Percentiles rank a stretch among this genome's conserved stretches.
Evolutionary conservation across 345 rosid species (phyloP).

Genomic region (Ceriops zippeliana): DNA sequence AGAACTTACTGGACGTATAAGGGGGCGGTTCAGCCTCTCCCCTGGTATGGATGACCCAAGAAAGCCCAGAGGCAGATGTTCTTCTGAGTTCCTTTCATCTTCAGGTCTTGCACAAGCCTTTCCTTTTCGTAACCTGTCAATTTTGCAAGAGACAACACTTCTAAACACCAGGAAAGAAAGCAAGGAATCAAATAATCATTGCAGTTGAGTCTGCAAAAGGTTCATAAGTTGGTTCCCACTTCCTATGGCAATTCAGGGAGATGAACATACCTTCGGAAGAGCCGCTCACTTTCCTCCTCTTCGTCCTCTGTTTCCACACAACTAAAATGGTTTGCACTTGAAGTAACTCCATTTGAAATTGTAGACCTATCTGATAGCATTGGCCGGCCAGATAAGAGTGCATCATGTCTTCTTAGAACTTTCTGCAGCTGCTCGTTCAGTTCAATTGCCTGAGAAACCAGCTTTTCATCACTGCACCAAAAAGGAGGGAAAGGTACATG

Average conservation of each 20-base stretch:
- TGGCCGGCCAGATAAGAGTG: conserved; percentile 49
- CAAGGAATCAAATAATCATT: not conserved
- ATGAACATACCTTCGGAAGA: conserved; percentile 66
- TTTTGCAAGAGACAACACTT: conserved; percentile 16
- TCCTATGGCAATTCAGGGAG: not conserved
- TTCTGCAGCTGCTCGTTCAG: conserved; percentile 90
- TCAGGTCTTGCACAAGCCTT: conserved; percentile 82
- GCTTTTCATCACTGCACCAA: conserved; percentile 67
- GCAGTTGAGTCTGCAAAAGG: not conserved
- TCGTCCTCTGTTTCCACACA: conserved; percentile 53
- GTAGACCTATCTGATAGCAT: conserved; percentile 16
- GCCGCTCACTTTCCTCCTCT: conserved; percentile 82
- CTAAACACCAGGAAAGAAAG: conserved; percentile 1
- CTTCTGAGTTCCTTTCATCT: conserved; percentile 52
- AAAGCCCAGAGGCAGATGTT: conserved; percentile 39
- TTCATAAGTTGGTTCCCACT: not conserved
- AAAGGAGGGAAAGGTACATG: conserved; percentile 1
- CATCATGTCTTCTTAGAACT: conserved; percentile 73
- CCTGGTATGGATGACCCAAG: conserved; percentile 46
- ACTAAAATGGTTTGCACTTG: conserved; percentile 38
- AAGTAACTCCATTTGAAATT: conserved; percentile 10
- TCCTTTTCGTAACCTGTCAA: conserved; percentile 72
- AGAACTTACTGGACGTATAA: conserved; percentile 55
- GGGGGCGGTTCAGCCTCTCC: conserved; percentile 72
- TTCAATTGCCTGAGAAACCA: conserved; percentile 86